These are phyloP conservation scores for Mimosa bimucronata DNA, from an alignment of 306 rosid genomes.

Conservation along the genomic window DNA sequence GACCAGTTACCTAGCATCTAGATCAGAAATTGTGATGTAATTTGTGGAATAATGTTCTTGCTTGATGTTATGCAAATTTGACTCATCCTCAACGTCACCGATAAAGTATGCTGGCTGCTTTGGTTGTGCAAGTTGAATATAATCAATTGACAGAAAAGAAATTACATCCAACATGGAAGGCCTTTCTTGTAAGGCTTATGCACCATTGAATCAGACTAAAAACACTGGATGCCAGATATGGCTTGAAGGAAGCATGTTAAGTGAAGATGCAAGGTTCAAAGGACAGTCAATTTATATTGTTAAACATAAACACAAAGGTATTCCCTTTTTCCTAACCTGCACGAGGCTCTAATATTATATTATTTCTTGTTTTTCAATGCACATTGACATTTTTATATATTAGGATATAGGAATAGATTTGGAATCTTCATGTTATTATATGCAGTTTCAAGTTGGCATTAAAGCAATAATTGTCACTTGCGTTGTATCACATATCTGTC, in stretches of 20 bases:
- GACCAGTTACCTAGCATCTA: no score
- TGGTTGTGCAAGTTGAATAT: no score
- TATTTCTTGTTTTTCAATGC: no score
- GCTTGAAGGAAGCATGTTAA: slow-evolving; percentile 28
- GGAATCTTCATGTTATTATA: not conserved
- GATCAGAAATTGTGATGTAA: no score
- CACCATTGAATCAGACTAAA: not conserved
- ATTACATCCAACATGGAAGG: no score
- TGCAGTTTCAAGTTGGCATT: not conserved
- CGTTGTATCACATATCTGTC: not conserved
- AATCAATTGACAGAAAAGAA: no score
- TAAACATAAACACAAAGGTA: slow-evolving; percentile 32
- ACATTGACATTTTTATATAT: not conserved
- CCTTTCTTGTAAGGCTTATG: slow-evolving; percentile 38
- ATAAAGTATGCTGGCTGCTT: no score
- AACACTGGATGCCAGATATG: slow-evolving; percentile 45
- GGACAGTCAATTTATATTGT: slow-evolving; percentile 16
- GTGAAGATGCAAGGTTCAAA: slow-evolving; percentile 5
- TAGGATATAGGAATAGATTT: not conserved
- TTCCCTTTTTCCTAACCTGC: not conserved
- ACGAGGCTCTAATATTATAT: not conserved
- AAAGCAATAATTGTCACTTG: not conserved
- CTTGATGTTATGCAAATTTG: no score
- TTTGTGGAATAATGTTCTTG: no score
- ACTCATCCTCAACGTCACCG: no score